Percentiles rank a stretch among this genome's conserved stretches.
Evolutionary conservation across 2,329 filamentous ascomycete species (phyloP).

Genomic region (Lachnellula suecica): DNA sequence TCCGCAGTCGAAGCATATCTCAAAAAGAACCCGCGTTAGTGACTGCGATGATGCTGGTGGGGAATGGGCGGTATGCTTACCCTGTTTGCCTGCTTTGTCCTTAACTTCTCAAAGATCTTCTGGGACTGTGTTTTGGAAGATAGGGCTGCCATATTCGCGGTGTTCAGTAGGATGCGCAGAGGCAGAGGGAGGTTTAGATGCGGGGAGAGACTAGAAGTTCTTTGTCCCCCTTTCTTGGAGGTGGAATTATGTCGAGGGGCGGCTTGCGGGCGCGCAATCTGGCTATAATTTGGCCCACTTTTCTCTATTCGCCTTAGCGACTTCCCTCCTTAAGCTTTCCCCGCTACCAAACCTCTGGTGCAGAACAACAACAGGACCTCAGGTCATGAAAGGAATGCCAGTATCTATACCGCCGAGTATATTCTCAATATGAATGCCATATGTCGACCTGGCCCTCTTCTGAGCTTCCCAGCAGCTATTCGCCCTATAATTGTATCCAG

Average conservation of each 20-base stretch:
- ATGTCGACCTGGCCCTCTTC: constrained; percentile 30
- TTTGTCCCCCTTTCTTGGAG: constrained; percentile 17
- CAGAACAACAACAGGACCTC: background rate
- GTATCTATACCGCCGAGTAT: background rate
- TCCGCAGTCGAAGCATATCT: constrained; percentile 98
- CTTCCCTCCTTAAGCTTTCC: constrained; percentile 7
- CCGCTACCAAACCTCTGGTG: constrained; percentile 6
- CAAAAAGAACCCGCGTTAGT: constrained; percentile 13
- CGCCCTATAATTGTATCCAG: constrained; percentile 43
- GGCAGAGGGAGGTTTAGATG: background rate
- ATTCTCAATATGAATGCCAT: constrained; percentile 21
- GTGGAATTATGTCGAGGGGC: constrained; percentile 16
- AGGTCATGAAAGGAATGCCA: background rate
- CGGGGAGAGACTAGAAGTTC: background rate
- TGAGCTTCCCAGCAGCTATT: constrained; percentile 37
- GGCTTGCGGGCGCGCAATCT: constrained; percentile 13
- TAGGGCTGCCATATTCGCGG: constrained; percentile 55
- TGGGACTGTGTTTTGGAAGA: constrained; percentile 94
- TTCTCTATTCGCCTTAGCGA: background rate
- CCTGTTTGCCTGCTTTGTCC: constrained; percentile 92
- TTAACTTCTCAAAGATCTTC: constrained; percentile 97
- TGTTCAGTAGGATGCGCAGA: too few species aligned
- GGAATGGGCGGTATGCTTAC: constrained; percentile 46
- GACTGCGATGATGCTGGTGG: constrained; percentile 12
- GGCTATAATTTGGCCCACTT: background rate